Evolutionary conservation across 495 filamentous ascomycete genomes (phyloP), one percentile per base, ranked within the genome.

Genomic region (Penicillium mononematosum): DNA sequence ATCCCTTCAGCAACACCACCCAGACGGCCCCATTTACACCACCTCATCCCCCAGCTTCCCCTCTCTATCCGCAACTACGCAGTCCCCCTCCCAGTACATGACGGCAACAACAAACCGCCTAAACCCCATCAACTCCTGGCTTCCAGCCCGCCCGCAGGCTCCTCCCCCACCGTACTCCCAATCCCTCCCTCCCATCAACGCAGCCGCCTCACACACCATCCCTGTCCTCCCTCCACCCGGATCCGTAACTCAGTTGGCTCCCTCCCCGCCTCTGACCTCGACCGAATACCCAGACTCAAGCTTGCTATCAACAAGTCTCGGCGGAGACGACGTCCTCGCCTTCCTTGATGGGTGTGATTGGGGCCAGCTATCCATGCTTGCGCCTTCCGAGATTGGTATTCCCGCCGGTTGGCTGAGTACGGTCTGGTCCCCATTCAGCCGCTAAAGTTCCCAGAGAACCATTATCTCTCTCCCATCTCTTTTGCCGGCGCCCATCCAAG

Each of bases 321-420:
- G 78, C 6, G 74, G 77, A 2, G 79, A 80, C 32, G 78, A 80
- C 43, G 68, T 81, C 9, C 58, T 79, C 19, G 74, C 73, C 6
- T 79, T 80, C 62, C 60, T 80, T 17, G 76, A 76, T 45, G 79
- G 78, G 11, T 67, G 72, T 20, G 75, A 79, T n/a, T 69, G 70
- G 58, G 61, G 71, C 6, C 72, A 78, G 31, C 52, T 73, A 39
- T 63, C 68, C 5, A 50, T 62, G 14, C 62, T 67, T 31, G 52
- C 65, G 20, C 64, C 70, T 11, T 73, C 75, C 0, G 74, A 75
- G 45, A 61, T 73, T 14, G 74, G 74, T 2, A 58, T 73, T 25
- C 70, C 75, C 0, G 51, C 64, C 17, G 74, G 76, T 17, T 79
- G 76, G 76, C 58, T 79, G 8, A 78, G 68, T 53, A 60, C 70